Evolutionary conservation across 2,329 filamentous ascomycete species (phyloP).

Genomic region (Aspergillus flavus): DNA sequence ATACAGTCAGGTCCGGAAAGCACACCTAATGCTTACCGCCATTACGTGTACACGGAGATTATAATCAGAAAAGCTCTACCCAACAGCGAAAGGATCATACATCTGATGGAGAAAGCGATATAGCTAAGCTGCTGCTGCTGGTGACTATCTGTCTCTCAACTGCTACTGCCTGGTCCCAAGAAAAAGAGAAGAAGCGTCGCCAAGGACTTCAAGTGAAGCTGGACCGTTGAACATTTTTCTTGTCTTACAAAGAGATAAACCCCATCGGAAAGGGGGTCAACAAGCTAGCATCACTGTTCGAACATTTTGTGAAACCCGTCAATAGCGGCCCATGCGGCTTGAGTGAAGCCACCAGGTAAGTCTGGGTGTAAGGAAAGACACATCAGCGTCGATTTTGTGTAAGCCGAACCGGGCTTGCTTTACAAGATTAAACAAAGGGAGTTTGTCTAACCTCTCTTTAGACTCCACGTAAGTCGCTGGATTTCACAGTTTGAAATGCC

Average conservation of each 20-base stretch:
- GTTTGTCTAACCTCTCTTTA: neutral
- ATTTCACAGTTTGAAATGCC: neutral
- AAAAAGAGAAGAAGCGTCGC: neutral
- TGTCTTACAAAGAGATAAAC: neutral
- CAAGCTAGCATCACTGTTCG: neutral
- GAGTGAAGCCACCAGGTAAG: neutral
- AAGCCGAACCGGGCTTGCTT: neutral
- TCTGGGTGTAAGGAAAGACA: neutral
- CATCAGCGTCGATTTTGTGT: neutral
- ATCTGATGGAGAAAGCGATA: no score
- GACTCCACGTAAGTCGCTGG: neutral
- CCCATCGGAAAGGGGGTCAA: neutral
- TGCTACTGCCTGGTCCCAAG: neutral
- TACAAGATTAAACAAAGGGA: neutral
- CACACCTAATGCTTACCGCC: conserved; percentile 5
- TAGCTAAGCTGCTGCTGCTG: neutral
- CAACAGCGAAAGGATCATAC: neutral
- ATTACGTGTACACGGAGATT: neutral
- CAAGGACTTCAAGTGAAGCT: neutral
- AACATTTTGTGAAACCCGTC: neutral
- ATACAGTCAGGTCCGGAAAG: neutral
- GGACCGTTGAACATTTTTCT: neutral
- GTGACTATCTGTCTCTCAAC: neutral
- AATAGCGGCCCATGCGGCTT: neutral
- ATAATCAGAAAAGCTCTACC: neutral